Base-by-base conservation (phyloP, 2,329 filamentous ascomycete genomes). In the Periglandula ipomoeae region DNA sequence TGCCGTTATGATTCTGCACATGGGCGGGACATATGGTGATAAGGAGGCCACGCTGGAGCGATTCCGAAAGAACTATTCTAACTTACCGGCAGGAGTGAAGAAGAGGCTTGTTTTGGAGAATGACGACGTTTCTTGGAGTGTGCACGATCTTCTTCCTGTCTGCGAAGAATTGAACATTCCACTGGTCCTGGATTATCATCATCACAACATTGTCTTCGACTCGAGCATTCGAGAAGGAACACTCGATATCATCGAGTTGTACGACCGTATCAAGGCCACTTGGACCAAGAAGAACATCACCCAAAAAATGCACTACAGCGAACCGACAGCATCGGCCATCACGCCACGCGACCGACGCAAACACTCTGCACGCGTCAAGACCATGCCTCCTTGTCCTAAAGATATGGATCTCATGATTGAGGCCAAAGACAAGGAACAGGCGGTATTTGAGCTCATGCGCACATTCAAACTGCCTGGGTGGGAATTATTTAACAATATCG, bases 371-470 rank as follows among this genome's bases (percentile, higher is more conserved):
- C 79, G 91, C 8, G 89, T 95, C 2, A 75, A 76, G 55, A 86
- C 82, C 1, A 67, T 97, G 1, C 91, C 91, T 1, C 90, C 91
- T 0, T 96, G 91, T 58, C 75, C 82, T 4, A 71, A 79, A 1
- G 82, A 85, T 27, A 93, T 94, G 85, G 91, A 96, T 61, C 73
- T 97, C n/a, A 97, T 97, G 91, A 96, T 97, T 52, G 91, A 97
- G 69, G 91, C 91, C 43, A 97, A 97, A 64, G 91, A 96, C 61
- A 97, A 97, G 66, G 91, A 97, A 63, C 91, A 97, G 65, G 89
- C 91, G 0, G 89, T 96, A 0, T 95, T 97, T 58, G 89, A 95
- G 55, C 74, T 97, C 17, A 96, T 96, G 89, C 78, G 85, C 20
- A 89, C 75, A 0, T 95, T 89, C 64, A 89, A 84, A 58, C 73